Conservation (phyloP, 805 yeast genomes). For the Grigorovia transvaalensis region DNA sequence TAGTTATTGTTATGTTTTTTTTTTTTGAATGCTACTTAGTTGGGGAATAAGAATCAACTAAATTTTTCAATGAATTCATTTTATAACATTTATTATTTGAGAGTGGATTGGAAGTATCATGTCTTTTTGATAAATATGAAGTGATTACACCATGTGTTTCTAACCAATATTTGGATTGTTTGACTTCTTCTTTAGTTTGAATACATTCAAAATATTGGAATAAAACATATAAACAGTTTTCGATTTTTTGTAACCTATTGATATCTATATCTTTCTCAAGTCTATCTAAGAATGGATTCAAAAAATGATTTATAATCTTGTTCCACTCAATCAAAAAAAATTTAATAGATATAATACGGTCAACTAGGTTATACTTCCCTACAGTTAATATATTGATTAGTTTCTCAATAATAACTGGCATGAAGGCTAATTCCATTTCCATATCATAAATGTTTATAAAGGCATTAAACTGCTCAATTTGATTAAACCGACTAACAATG, state of each 20-base stretch:
- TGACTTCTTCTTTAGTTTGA: neutral
- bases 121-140: neutral
- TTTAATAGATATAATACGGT: constrained; percentile 1
- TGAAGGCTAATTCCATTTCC: constrained; percentile 9
- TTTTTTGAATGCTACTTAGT: too few species aligned
- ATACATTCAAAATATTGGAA: constrained; percentile 2
- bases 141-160: neutral
- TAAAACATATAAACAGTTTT: constrained; percentile 1
- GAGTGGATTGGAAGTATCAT: neutral
- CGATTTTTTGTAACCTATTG: neutral
- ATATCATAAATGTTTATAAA: constrained; percentile 13
- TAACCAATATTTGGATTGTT: neutral
- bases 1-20: too few species aligned
- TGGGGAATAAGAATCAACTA: neutral
- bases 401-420: constrained; percentile 20
- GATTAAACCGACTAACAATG: constrained; percentile 9
- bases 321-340: neutral
- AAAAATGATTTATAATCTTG: neutral
- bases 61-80: neutral
- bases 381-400: constrained; percentile 9
- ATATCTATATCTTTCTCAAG: neutral
- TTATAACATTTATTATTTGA: too few species aligned
- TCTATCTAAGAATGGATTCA: neutral
- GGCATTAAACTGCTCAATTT: constrained; percentile 12
- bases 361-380: neutral